A percentile compares a stretch with the other conserved stretches of the same genome.
These are phyloP conservation scores for Penicillium herquei DNA, from an alignment of 495 filamentous ascomycete genomes.

Conservation along the genomic window DNA sequence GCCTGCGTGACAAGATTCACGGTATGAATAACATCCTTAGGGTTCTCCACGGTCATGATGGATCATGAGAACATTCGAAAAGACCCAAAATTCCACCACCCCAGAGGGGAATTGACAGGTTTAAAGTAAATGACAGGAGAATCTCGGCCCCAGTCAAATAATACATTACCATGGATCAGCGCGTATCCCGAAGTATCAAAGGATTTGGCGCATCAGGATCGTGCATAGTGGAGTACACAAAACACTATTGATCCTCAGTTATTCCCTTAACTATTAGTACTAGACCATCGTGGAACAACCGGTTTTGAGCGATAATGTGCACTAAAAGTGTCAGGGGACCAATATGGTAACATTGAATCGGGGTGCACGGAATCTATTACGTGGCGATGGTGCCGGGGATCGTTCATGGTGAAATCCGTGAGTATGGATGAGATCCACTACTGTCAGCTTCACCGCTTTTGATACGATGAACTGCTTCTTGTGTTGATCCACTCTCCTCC, in stretches of 20 bases:
- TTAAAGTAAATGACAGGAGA: too few relatives aligned
- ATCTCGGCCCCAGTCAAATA: too few relatives aligned
- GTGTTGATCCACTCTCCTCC: too few relatives aligned
- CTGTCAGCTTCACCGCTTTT: too few relatives aligned
- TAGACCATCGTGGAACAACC: too few relatives aligned
- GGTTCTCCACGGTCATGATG: conserved; percentile 13
- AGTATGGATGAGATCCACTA: too few relatives aligned
- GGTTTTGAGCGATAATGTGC: too few relatives aligned
- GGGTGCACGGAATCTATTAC: neutral
- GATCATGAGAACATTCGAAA: neutral
- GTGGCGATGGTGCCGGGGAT: neutral
- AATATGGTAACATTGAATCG: neutral
- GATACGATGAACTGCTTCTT: too few relatives aligned
- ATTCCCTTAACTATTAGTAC: too few relatives aligned
- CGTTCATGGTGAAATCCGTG: neutral
- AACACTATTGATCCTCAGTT: neutral
- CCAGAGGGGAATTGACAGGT: too few relatives aligned
- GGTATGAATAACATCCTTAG: conserved; percentile 36
- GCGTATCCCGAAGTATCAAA: neutral
- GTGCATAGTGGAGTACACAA: neutral
- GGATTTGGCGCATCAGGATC: neutral
- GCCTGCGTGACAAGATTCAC: conserved; percentile 43
- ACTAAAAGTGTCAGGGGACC: neutral
- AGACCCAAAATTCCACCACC: neutral
- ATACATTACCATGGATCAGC: neutral